These are phyloP conservation scores for Gossypium gossypioides DNA, from an alignment of 441 rosid genomes.

Conservation along the genomic window DNA sequence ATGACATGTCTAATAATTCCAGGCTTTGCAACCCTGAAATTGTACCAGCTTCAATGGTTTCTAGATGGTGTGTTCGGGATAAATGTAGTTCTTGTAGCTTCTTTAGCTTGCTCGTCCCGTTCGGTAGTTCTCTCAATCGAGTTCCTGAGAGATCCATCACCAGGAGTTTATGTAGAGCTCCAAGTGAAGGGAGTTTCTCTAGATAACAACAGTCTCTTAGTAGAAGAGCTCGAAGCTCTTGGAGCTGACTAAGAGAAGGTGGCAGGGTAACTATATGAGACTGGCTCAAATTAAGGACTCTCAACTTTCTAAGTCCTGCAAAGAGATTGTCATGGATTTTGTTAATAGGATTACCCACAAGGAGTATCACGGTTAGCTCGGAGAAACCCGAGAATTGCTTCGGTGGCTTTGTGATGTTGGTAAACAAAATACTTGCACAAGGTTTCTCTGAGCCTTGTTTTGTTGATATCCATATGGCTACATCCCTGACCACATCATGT, in stretches of 20 bases:
- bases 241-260: slow-evolving; percentile 5
- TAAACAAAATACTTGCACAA: slow-evolving; percentile 18
- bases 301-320: slow-evolving; percentile 15
- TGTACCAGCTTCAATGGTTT: slow-evolving; percentile 14
- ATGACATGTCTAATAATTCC: slow-evolving; percentile 28
- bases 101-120: slow-evolving; percentile 10
- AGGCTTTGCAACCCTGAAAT: slow-evolving; percentile 23
- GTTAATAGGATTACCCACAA: slow-evolving; percentile 28
- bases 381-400: slow-evolving; percentile 4
- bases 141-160: slow-evolving; percentile 24
- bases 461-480: slow-evolving; percentile 21
- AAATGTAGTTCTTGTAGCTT: slow-evolving; percentile 18
- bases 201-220: slow-evolving; percentile 18
- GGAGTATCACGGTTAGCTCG: slow-evolving; percentile 22
- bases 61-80: slow-evolving; percentile 20
- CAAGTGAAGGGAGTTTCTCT: slow-evolving; percentile 15
- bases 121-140: slow-evolving; percentile 17
- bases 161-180: slow-evolving; percentile 18
- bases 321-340: slow-evolving; percentile 24
- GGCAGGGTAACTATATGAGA: slow-evolving; percentile 23
- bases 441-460: slow-evolving; percentile 8
- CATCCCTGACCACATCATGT: slow-evolving; percentile 28
- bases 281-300: slow-evolving; percentile 26
- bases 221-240: slow-evolving; percentile 16
- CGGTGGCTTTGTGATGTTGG: slow-evolving; percentile 19